Evolutionary conservation across 805 yeast genomes (phyloP).

Genomic region (Wickerhamomyces rabaulensis): DNA sequence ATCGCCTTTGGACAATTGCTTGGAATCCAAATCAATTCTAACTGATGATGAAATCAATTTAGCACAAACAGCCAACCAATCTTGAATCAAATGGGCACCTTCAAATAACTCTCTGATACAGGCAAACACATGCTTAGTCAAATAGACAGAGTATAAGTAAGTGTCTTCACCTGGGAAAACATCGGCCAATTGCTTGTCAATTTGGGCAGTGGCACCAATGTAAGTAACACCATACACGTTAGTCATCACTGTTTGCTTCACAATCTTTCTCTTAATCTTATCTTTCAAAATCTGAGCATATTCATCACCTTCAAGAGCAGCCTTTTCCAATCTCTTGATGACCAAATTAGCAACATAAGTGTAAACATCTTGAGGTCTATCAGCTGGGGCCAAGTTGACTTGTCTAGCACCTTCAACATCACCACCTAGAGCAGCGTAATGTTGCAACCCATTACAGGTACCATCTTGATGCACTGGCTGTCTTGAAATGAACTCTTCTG

Average conservation of each 20-base stretch:
- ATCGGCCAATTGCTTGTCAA: slow-evolving; percentile 67
- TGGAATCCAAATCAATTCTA: slow-evolving; percentile 53
- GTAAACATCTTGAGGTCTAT: slow-evolving; percentile 74
- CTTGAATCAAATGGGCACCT: slow-evolving; percentile 94
- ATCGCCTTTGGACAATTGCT: slow-evolving; percentile 36
- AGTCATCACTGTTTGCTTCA: slow-evolving; percentile 97
- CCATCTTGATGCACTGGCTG: slow-evolving; percentile 86
- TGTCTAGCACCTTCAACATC: slow-evolving; percentile 78
- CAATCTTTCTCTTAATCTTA: slow-evolving; percentile 76
- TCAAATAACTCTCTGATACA: slow-evolving; percentile 81
- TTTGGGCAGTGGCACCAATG: slow-evolving; percentile 88
- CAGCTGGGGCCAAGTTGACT: slow-evolving; percentile 68
- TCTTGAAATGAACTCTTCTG: slow-evolving; percentile 59
- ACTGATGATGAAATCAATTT: slow-evolving; percentile 72
- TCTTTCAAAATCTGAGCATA: slow-evolving; percentile 44
- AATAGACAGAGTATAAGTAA: slow-evolving; percentile 50
- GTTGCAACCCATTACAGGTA: slow-evolving; percentile 82
- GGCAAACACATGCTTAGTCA: slow-evolving; percentile 73
- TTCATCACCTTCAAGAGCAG: slow-evolving; percentile 48
- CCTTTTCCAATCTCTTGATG: slow-evolving; percentile 45
- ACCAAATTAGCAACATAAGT: slow-evolving; percentile 65
- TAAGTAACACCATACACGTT: slow-evolving; percentile 96
- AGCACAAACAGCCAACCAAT: slow-evolving; percentile 91
- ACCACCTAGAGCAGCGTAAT: slow-evolving; percentile 85
- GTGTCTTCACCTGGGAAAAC: slow-evolving; percentile 46